phyloP scores from a whole-genome alignment of 2,329 filamentous ascomycete genomes.

The Blastomyces parvus region DNA sequence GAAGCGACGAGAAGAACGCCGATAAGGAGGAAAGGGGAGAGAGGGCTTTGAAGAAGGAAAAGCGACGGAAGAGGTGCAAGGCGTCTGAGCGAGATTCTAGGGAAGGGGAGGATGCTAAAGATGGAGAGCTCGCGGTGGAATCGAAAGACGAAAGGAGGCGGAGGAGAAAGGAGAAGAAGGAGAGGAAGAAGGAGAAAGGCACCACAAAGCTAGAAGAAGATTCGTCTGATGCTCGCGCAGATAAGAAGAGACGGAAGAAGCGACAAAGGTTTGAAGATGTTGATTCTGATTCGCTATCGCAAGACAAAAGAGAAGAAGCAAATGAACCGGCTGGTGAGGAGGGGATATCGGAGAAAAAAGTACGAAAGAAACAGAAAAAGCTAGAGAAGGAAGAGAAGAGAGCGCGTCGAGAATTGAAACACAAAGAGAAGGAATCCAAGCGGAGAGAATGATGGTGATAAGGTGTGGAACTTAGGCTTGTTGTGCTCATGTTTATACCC shows the following conservation, averaged over 20 bases:
- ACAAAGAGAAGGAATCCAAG: slow-evolving; percentile 38
- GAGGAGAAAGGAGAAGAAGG: slow-evolving; percentile 11
- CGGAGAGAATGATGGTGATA: slow-evolving; percentile 26
- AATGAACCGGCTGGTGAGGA: slow-evolving; percentile 9
- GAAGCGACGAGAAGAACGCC: slow-evolving; percentile 2
- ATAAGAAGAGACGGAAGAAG: slow-evolving; percentile 13
- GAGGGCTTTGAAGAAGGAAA: slow-evolving; percentile 1
- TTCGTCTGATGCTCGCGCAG: slow-evolving; percentile 7
- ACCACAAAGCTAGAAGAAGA: slow-evolving; percentile 6
- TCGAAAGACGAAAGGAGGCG: slow-evolving; percentile 16
- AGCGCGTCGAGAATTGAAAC: slow-evolving; percentile 19
- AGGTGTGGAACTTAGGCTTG: slow-evolving; percentile 12
- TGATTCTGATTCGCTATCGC: background rate
- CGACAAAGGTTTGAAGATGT: slow-evolving; percentile 9
- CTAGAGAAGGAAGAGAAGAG: slow-evolving; percentile 20
- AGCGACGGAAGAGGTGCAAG: slow-evolving; percentile 10
- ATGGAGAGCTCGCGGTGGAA: slow-evolving; percentile 17
- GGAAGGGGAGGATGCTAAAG: background rate
- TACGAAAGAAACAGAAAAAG: slow-evolving; percentile 26
- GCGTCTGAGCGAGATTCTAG: slow-evolving; percentile 19
- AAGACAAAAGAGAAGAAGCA: slow-evolving; percentile 19
- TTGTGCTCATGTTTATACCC: background rate
- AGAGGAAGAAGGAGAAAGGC: slow-evolving; percentile 14
- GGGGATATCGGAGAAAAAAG: slow-evolving; percentile 15
- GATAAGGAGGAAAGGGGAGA: slow-evolving; percentile 11